Percentiles rank a stretch among this genome's conserved stretches.
phyloP scores from a whole-genome alignment of 345 rosid genomes.

The Orychophragmus violaceus region DNA sequence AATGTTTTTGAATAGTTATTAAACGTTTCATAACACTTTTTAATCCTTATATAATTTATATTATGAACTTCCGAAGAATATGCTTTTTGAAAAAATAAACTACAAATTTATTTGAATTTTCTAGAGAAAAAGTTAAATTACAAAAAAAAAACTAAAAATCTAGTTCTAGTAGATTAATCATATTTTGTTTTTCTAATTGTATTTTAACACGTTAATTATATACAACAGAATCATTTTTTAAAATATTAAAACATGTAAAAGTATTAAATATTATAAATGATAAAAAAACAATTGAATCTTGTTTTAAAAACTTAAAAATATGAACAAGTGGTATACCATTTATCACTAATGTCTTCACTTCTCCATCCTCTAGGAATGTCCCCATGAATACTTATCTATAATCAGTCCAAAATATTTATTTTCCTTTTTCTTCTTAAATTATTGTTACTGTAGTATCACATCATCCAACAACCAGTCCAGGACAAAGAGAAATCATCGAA shows the following conservation, averaged over 20 bases:
- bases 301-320: too few species aligned
- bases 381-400: background rate
- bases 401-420: slow-evolving; percentile 7
- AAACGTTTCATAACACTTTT: background rate
- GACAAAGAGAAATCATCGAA: slow-evolving; percentile 12
- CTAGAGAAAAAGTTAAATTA: too few species aligned
- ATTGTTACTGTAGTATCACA: slow-evolving; percentile 23
- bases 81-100: background rate
- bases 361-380: background rate
- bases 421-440: background rate
- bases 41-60: background rate
- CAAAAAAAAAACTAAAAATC: too few species aligned
- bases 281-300: too few species aligned
- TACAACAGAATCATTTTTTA: too few species aligned
- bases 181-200: too few species aligned
- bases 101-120: background rate
- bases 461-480: slow-evolving; percentile 21
- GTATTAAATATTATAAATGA: too few species aligned
- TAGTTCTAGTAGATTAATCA: too few species aligned
- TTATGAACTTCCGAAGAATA: background rate
- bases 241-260: too few species aligned
- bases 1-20: background rate
- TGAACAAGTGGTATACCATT: too few species aligned
- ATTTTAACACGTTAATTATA: too few species aligned
- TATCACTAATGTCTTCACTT: too few species aligned